Percentiles rank a stretch among this genome's conserved stretches.
phyloP scores from a whole-genome alignment of 441 rosid species.

The Populus hybrid region DNA sequence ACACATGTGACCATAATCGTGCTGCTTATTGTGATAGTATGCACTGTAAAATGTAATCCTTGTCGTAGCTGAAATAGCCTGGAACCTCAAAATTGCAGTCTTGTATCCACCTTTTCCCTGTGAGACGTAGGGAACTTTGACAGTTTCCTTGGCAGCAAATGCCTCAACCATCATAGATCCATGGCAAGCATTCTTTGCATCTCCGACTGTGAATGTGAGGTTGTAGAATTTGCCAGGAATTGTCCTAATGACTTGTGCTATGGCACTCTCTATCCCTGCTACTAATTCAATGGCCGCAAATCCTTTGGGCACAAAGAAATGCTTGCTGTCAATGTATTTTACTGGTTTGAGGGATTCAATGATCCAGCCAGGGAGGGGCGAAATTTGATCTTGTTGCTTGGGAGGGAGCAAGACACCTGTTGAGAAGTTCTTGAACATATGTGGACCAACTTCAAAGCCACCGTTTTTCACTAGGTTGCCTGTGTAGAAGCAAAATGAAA shows the following conservation, averaged over 20 bases:
- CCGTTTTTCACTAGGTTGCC: conserved; percentile 73
- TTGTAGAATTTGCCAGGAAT: conserved; percentile 40
- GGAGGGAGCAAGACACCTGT: conserved; percentile 84
- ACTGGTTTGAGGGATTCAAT: conserved; percentile 80
- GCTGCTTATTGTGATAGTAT: conserved; percentile 68
- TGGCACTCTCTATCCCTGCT: conserved; percentile 86
- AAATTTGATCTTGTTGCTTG: conserved; percentile 47
- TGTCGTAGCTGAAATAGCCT: conserved; percentile 60
- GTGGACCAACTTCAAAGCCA: conserved; percentile 83
- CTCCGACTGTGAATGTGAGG: conserved; percentile 62
- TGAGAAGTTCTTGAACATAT: conserved; percentile 71
- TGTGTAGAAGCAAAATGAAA: conserved; percentile 13
- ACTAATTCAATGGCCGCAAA: conserved; percentile 67
- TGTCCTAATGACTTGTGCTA: conserved; percentile 80
- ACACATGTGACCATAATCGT: conserved; percentile 75
- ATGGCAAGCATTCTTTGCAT: conserved; percentile 76
- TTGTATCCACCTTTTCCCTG: conserved; percentile 61
- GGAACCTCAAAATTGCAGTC: conserved; percentile 51
- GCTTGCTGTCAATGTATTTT: conserved; percentile 68
- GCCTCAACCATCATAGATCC: conserved; percentile 82
- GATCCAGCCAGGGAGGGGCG: conserved; percentile 90
- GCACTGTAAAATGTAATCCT: conserved; percentile 80
- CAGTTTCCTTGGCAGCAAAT: conserved; percentile 69
- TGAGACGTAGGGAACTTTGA: conserved; percentile 57
- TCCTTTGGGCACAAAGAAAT: conserved; percentile 68